Evolutionary conservation across 2,329 filamentous ascomycete genomes (phyloP).

Genomic region (Cylindrodendrum hubeiense): DNA sequence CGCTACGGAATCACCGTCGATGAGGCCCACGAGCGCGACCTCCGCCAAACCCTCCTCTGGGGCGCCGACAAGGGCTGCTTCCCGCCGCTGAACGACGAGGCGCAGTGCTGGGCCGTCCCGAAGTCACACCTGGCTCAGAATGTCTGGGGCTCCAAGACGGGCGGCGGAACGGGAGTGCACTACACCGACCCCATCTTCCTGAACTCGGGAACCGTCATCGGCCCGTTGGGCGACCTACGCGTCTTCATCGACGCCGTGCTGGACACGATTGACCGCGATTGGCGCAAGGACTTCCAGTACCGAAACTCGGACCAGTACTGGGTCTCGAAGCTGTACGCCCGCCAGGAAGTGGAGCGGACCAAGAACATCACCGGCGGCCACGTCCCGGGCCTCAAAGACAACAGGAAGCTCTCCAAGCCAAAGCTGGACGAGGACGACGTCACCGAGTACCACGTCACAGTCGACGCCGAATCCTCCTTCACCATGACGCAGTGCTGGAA

Average conservation of each 20-base stretch:
- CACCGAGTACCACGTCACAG: constrained; percentile 34
- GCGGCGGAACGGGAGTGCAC: constrained; percentile 14
- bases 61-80: constrained; percentile 42
- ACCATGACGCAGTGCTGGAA: constrained; percentile 61
- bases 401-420: constrained; percentile 24
- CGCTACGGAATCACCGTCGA: constrained; percentile 33
- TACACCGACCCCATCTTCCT: constrained; percentile 32
- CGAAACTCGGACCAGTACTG: constrained; percentile 40
- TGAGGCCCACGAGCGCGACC: constrained; percentile 28
- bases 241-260: constrained; percentile 33
- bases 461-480: constrained; percentile 53
- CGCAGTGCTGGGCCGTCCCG: constrained; percentile 38
- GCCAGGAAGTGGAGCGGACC: constrained; percentile 38
- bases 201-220: constrained; percentile 42
- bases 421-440: constrained; percentile 8
- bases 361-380: constrained; percentile 26
- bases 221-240: constrained; percentile 34
- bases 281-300: constrained; percentile 23
- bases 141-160: constrained; percentile 33
- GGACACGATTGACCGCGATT: constrained; percentile 18
- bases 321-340: constrained; percentile 36
- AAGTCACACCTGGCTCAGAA: constrained; percentile 31
- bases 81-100: constrained; percentile 18
- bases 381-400: constrained; percentile 26
- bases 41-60: constrained; percentile 39